Evolutionary conservation across 1,284 basidiomycete genomes (phyloP), one percentile per base, ranked within the genome.

Genomic region (Cutaneotrichosporon daszewskae): DNA sequence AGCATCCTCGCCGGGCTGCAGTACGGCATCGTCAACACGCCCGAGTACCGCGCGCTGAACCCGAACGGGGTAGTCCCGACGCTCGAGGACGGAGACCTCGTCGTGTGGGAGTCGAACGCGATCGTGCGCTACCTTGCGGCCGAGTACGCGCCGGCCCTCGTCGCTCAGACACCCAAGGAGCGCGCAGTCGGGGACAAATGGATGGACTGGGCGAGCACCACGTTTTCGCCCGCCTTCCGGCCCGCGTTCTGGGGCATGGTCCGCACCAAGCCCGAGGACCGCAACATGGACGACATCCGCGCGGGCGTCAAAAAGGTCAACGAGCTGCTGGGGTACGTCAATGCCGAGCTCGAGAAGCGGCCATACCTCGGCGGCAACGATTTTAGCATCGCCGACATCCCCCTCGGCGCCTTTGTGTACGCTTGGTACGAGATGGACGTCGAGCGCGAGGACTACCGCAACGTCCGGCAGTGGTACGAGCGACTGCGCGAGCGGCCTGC

Each of bases 71-170:
- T 24, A 14, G 34, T 50, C 40, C 49, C 49, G 16, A 43, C 37
- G 9, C 35, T 50, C 14, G 16, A 43, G 17, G 49, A 50, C 29
- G 44, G 44, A 25, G 44, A 43, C 22, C n/a, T 43, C 6, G 37
- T 43, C 4, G 19, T 50, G 18, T 43, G 33, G 32, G 49, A 50
- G 33, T 46, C 44, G 17, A 50, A 50, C 40, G 34, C 49, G 24
- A 50, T 50, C 22, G 44, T 50, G 32, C 49, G 49, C 13, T 50
- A 50, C 33, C 33, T 50, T 8, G 38, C 37, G 16, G 37, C 40
- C 5, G 28, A 43, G 37, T 43, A 50, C 32, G 28, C 32, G 18
- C 22, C 13, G 17, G 29, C 12, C n/a, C 11, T 16, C 20, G 22
- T 16, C 14, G n/a, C 38, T 2, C 16, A 14, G n/a, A 37, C 23